Evolutionary conservation across 176 grass and related monocot species (phyloP).

Genomic region (Echinochloa phyllopogon): DNA sequence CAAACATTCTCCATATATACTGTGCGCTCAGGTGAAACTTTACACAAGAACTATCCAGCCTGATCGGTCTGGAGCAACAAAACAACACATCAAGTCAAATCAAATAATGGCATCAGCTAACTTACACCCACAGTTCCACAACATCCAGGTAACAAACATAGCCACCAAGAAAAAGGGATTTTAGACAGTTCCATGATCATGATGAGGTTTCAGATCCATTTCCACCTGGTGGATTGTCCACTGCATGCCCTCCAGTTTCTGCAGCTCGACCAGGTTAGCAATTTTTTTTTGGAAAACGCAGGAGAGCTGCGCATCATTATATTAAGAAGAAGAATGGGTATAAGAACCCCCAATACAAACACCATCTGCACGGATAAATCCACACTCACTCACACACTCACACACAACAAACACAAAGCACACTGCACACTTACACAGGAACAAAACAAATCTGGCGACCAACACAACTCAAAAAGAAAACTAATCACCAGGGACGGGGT

Average conservation of each 20-base stretch:
- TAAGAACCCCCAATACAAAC: too few relatives aligned
- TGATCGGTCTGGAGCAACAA: background rate
- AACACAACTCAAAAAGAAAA: too few relatives aligned
- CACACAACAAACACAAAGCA: too few relatives aligned
- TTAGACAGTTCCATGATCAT: slow-evolving; percentile 42
- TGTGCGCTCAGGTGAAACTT: background rate
- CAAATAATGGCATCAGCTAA: background rate
- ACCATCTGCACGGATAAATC: too few relatives aligned
- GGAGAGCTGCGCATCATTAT: too few relatives aligned
- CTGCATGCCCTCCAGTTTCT: slow-evolving; percentile 98
- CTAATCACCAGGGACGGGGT: too few relatives aligned
- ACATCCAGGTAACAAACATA: background rate
- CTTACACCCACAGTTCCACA: background rate
- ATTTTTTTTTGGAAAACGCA: too few relatives aligned
- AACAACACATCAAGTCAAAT: background rate
- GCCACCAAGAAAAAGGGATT: background rate
- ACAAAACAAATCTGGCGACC: too few relatives aligned
- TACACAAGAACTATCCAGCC: slow-evolving; percentile 3
- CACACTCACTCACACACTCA: too few relatives aligned
- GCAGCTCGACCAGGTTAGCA: slow-evolving; percentile 20
- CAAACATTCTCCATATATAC: background rate
- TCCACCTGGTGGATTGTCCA: slow-evolving; percentile 99
- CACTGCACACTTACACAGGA: too few relatives aligned
- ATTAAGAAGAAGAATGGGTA: too few relatives aligned
- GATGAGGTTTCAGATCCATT: slow-evolving; percentile 85